Evolutionary conservation across 2,329 filamentous ascomycete genomes (phyloP).

Genomic region (Coniochaeta prunicola): DNA sequence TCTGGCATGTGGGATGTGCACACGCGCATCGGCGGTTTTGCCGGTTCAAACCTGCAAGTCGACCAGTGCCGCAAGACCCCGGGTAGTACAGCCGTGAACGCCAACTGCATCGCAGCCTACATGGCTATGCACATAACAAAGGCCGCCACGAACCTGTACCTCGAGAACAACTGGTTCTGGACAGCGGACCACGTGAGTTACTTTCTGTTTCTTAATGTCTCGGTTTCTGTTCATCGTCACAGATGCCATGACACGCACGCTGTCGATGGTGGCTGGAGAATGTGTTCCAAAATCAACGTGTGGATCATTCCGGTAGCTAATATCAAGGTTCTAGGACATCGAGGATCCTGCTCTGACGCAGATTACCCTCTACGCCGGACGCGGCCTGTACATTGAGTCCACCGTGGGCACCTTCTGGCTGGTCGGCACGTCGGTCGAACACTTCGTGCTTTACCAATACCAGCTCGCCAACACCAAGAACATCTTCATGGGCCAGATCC

Average conservation of each 20-base stretch:
- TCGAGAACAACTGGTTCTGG: conserved; percentile 42
- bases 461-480: conserved; percentile 54
- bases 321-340: no score
- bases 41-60: conserved; percentile 60
- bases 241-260: no score
- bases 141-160: conserved; percentile 25
- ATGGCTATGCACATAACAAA: conserved; percentile 34
- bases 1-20: conserved; percentile 68
- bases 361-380: conserved; percentile 42
- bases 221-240: no score
- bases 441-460: conserved; percentile 61
- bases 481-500: conserved; percentile 56
- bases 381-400: conserved; percentile 41
- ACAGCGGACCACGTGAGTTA: conserved; percentile 24
- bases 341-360: conserved; percentile 31
- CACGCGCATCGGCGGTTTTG: conserved; percentile 64
- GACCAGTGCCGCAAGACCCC: conserved; percentile 56
- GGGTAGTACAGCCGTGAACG: conserved; percentile 16
- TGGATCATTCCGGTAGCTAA: no score
- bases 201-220: no score
- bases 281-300: no score
- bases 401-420: conserved; percentile 46
- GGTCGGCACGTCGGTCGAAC: conserved; percentile 51
- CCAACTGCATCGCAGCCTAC: conserved; percentile 26
- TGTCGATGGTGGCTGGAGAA: no score